Percentiles rank a stretch among this genome's conserved stretches.
Conservation (phyloP, 1,284 basidiomycete species). For the Trametes versicolor region DNA sequence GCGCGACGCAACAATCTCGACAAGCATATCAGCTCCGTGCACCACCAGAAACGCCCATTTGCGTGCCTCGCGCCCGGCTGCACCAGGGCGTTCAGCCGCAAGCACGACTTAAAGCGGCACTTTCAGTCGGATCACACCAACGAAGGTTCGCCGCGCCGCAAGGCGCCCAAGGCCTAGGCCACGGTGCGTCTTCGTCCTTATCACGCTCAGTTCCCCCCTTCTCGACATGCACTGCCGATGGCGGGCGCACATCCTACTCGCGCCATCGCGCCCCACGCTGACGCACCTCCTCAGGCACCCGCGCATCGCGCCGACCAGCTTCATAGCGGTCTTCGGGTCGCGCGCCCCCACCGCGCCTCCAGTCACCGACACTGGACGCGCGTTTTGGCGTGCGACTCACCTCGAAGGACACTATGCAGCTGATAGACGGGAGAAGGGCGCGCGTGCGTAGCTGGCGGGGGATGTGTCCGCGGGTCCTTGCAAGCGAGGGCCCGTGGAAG, state of each 20-base stretch:
- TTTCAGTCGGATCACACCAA: constrained; percentile 19
- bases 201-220: background rate
- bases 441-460: constrained; percentile 21
- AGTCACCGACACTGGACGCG: constrained; percentile 13
- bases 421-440: constrained; percentile 18
- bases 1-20: constrained; percentile 12
- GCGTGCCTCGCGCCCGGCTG: constrained; percentile 6
- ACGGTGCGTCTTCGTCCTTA: constrained; percentile 7
- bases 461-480: constrained; percentile 10
- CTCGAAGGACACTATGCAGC: constrained; percentile 22
- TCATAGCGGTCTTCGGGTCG: constrained; percentile 23
- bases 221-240: background rate
- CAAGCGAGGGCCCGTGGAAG: constrained; percentile 19
- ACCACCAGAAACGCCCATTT: background rate
- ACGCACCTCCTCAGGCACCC: constrained; percentile 8
- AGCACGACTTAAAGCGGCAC: constrained; percentile 21
- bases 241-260: too few relatives aligned
- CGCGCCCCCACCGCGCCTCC: constrained; percentile 13
- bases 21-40: constrained; percentile 6
- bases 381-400: constrained; percentile 19
- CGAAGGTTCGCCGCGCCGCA: constrained; percentile 21
- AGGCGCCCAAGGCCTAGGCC: constrained; percentile 8
- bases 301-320: constrained; percentile 17
- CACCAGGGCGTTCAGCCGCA: constrained; percentile 17
- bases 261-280: background rate